phyloP scores from a whole-genome alignment of 352 stramenopile genomes.

The Phytopythium ostracodes region DNA sequence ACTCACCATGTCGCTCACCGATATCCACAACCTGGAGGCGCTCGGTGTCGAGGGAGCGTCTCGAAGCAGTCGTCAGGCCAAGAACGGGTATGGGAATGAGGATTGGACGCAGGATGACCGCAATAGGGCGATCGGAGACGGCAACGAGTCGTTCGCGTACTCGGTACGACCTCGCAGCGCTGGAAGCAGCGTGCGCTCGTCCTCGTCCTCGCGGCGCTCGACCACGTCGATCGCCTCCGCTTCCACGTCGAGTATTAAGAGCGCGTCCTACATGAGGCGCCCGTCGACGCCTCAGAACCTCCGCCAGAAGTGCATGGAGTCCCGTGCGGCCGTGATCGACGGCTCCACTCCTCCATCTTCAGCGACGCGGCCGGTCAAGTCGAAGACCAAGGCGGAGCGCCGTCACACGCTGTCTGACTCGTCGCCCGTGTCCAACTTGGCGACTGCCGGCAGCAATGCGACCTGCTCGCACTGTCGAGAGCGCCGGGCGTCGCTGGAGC shows the following conservation, averaged over 20 bases:
- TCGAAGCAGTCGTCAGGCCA: not conserved
- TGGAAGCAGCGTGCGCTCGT: conserved; percentile 36
- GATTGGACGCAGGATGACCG: not conserved
- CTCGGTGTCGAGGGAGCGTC: conserved; percentile 12
- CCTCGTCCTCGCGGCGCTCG: conserved; percentile 9
- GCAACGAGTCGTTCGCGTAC: conserved; percentile 5
- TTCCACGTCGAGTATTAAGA: conserved; percentile 30
- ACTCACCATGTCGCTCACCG: conserved; percentile 30
- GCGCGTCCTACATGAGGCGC: conserved; percentile 55
- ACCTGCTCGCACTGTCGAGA: conserved; percentile 11
- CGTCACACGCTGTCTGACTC: conserved; percentile 41
- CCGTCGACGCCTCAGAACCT: conserved; percentile 57
- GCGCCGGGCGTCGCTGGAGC: conserved; percentile 10
- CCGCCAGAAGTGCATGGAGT: conserved; percentile 67
- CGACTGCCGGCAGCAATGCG: conserved; percentile 5
- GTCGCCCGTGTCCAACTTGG: conserved; percentile 5
- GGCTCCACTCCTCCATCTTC: conserved; percentile 10
- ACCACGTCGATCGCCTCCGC: conserved; percentile 16
- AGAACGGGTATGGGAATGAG: not conserved
- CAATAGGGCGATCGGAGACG: conserved; percentile 1
- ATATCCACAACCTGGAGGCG: conserved; percentile 35
- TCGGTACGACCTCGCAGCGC: conserved; percentile 43
- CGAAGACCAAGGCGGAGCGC: conserved; percentile 14
- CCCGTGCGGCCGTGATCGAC: conserved; percentile 22
- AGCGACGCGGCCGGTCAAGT: conserved; percentile 3